Conservation (phyloP, 192 early-diverging fungal species). For the Backusella mclennaniae region DNA sequence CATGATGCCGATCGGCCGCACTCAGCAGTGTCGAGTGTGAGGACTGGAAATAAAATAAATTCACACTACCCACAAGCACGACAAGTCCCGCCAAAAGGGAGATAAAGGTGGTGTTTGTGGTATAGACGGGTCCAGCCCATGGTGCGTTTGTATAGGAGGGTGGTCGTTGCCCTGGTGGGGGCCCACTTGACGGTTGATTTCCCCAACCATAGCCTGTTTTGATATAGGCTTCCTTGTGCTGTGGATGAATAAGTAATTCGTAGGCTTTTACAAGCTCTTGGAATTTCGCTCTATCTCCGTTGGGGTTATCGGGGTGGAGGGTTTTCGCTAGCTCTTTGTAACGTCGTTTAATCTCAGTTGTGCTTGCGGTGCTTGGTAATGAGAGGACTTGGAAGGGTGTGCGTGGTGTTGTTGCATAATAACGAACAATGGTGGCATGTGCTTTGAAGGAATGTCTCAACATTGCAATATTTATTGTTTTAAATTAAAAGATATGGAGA, state of each 20-base stretch:
- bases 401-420: conserved; percentile 3
- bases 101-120: conserved; percentile 23
- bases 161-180: background rate
- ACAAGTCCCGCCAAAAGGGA: conserved; percentile 20
- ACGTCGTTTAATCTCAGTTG: conserved; percentile 25
- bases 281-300: conserved; percentile 24
- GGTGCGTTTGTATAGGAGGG: conserved; percentile 19
- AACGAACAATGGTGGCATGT: background rate
- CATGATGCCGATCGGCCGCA: conserved; percentile 31
- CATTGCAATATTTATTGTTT: background rate
- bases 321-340: conserved; percentile 38
- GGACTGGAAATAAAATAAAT: conserved; percentile 4
- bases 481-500: background rate
- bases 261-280: conserved; percentile 34
- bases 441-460: background rate
- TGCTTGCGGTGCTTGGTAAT: conserved; percentile 18
- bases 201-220: conserved; percentile 33
- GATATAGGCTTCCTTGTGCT: conserved; percentile 9
- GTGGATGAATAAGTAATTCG: conserved; percentile 27
- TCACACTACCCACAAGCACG: conserved; percentile 10
- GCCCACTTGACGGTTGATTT: background rate
- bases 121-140: conserved; percentile 19
- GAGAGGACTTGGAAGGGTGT: conserved; percentile 32
- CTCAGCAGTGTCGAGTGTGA: background rate
- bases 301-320: conserved; percentile 33